Base-by-base conservation (phyloP, 2,329 filamentous ascomycete species). In the Thielaviopsis ethacetica region DNA sequence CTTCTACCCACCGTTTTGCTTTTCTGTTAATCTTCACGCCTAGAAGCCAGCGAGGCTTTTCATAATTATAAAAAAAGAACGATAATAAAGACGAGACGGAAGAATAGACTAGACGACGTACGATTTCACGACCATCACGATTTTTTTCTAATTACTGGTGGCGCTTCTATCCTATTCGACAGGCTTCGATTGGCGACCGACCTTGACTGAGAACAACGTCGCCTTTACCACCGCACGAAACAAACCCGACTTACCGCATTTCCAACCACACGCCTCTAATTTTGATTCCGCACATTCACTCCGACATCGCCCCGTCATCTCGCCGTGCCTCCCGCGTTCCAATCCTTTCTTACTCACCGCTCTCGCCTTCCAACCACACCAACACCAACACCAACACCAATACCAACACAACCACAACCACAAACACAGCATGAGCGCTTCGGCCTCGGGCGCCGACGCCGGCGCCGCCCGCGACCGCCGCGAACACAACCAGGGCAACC, bases 401-500 rank as follows among this genome's bases (percentile, higher is more conserved):
- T 34, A 34, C 30, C 10, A 27, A 24, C 9, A 21, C 17, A 41
- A 53, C 4, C 4, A 27, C 26, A 30, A 54, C 53, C 44, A 26
- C n/a, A 17, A 52, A 27, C n/a, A n/a, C n/a, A 59, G 27, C 38
- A 57, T 56, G 38, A 59, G 59, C 59, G 50, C 54, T 21, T 54
- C 52, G 53, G 57, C 57, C 52, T 68, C 72, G 62, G 70, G 78
- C 64, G 80, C 79, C 59, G 79, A 79, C 68, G 73, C 76, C 66
- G 76, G 79, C 66, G 70, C 77, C 66, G 67, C 71, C 54, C 71
- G 75, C 63, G 77, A 76, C 59, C 71, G 71, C 65, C 82, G 83
- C 66, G 77, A 83, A 60, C 86, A 90, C 72, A 84, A 88, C 69
- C 86, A 90, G 69, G 86, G 86, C 64, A 86, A 85, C 70, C 81